Evolutionary conservation across 306 rosid genomes (phyloP).

Genomic region (Prunus kanzakura): DNA sequence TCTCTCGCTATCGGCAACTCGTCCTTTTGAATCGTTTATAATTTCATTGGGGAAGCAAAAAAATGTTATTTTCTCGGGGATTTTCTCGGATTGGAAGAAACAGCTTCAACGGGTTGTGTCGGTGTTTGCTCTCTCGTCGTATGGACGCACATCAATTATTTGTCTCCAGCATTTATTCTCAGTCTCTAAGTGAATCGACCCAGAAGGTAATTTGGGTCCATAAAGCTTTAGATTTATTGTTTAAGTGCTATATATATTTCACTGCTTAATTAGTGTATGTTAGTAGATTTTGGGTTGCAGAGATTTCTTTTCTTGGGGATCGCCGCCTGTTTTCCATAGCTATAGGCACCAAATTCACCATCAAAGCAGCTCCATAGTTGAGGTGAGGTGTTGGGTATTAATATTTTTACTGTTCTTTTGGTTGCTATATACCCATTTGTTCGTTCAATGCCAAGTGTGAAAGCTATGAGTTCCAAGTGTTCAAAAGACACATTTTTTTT

Average conservation of each 20-base stretch:
- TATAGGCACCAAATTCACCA: constrained; percentile 67
- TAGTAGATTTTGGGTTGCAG: constrained; percentile 52
- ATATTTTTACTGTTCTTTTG: constrained; percentile 3
- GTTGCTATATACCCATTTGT: background rate
- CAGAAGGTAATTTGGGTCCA: constrained; percentile 33
- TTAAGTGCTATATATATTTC: background rate
- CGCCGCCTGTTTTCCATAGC: constrained; percentile 44
- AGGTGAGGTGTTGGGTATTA: constrained; percentile 42
- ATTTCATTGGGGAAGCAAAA: background rate
- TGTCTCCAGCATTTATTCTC: constrained; percentile 11
- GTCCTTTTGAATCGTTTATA: background rate
- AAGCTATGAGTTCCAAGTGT: background rate
- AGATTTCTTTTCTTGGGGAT: constrained; percentile 32
- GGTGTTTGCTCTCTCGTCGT: constrained; percentile 38
- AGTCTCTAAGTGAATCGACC: constrained; percentile 25
- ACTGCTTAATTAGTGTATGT: constrained; percentile 16
- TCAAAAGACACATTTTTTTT: background rate
- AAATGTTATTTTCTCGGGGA: constrained; percentile 52
- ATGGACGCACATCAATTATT: constrained; percentile 31
- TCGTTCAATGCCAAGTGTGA: background rate
- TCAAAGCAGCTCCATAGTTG: constrained; percentile 69
- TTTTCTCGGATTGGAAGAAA: constrained; percentile 50
- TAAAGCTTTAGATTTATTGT: background rate
- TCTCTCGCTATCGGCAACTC: background rate
- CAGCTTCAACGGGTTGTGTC: constrained; percentile 36